Evolutionary conservation across 805 yeast species (phyloP), one percentile per base, ranked within the genome.

Genomic region (Starmerella gropengiesseri): DNA sequence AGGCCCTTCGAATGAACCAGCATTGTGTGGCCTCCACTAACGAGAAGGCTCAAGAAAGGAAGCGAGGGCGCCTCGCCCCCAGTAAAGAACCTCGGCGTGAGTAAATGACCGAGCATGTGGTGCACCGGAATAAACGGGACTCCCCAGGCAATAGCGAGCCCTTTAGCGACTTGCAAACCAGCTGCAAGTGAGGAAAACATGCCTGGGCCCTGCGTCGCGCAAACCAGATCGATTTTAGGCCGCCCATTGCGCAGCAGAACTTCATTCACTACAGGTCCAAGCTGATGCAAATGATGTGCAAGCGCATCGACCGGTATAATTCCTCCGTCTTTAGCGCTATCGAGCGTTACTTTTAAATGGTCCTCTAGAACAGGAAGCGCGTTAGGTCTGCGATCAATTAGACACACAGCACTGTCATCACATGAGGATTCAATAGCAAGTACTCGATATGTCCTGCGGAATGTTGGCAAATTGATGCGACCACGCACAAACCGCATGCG

Each of bases 151-250:
- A 81, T 63, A 1, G 86, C 65, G 11, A 91, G 64, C 0, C 97
- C 98, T 54, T 84, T 81, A 0, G 94, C 94, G 31, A 84, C 62
- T 55, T 82, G 91, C 19, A 81, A 66, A 1, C 96, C 93, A 0
- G 84, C 79, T 8, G 84, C 71, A 12, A 91, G 65, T 0, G 94
- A 80, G 0, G 96, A 95, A 7, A 77, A 73, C 95, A 91, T 85
- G 0, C 98, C 98, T 0, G 98, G 98, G 0, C 98, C 98, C 51
- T 94, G 65, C 0, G 98, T 91, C 4, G 80, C 94, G 59, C 94
- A 81, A 1, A 91, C 71, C 35, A 91, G 57, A 57, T 83, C 94
- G 0, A 59, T 53, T 66, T 61, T 36, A 54, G 62, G 49, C 9
- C 47, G 23, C 49, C 55, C 33, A 43, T 57, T 49, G 0, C 56